Conservation (phyloP, 2,329 filamentous ascomycete genomes). For the Aspergillus niger region DNA sequence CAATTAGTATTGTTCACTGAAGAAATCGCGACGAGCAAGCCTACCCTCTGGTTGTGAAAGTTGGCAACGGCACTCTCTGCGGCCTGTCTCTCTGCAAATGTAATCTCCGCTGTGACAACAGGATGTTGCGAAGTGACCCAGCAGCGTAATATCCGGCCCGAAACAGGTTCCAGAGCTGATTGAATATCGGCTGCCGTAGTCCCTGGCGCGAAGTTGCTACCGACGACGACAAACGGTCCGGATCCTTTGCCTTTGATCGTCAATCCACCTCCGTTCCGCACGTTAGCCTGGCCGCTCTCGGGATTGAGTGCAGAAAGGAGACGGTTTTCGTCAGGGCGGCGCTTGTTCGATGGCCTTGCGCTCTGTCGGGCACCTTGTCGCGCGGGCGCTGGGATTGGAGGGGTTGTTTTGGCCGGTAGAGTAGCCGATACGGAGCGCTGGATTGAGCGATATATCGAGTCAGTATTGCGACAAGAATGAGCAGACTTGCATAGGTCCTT, state of each 20-base stretch:
- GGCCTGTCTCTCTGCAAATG: conserved; percentile 56
- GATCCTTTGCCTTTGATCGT: conserved; percentile 57
- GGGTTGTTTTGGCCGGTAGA: conserved; percentile 39
- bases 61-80: conserved; percentile 62
- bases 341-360: conserved; percentile 32
- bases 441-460: conserved; percentile 5
- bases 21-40: conserved; percentile 9
- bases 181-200: conserved; percentile 68
- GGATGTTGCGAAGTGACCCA: conserved; percentile 55
- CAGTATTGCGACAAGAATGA: conserved; percentile 3
- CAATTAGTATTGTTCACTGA: conserved; percentile 20
- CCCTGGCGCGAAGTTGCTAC: conserved; percentile 66
- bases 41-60: conserved; percentile 65
- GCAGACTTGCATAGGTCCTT: background rate
- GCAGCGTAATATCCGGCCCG: conserved; percentile 57
- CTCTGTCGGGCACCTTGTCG: conserved; percentile 22
- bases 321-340: conserved; percentile 38
- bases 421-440: conserved; percentile 47
- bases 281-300: conserved; percentile 33
- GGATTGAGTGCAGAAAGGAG: conserved; percentile 34
- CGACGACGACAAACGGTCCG: conserved; percentile 60
- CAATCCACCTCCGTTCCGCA: conserved; percentile 43
- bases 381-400: conserved; percentile 33
- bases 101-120: conserved; percentile 62
- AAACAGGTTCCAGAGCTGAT: conserved; percentile 57